Evolutionary conservation across 768 basidiomycete species (phyloP), one percentile per base, ranked within the genome.

Genomic region (Cystofilobasidium macerans): DNA sequence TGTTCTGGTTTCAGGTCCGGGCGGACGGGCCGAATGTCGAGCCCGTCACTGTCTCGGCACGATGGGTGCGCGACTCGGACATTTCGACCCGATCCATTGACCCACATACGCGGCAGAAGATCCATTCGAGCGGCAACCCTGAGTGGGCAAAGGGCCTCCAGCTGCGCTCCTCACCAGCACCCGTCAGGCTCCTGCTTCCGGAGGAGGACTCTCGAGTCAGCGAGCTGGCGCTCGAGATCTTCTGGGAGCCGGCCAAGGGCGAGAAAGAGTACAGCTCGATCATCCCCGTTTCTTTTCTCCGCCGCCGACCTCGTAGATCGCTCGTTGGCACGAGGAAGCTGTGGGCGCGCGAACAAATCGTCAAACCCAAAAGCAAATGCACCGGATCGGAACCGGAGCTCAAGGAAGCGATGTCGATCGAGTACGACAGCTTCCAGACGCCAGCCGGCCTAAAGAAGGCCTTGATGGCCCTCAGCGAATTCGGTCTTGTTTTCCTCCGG

Each of bases 401-500:
- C 8, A n/a, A n/a, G n/a, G n/a, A n/a, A n/a, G n/a, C n/a, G n/a
- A n/a, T n/a, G n/a, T 85, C 81, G 71, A 71, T 86, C 22, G 69
- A 80, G 0, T 91, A 88, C 71, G 35, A 70, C 71, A 76, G 42
- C 76, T 80, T 26, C 78, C 86, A 60, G n/a, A 57, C 73, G 24
- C 76, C 80, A 3, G 65, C 71, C 0, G 82, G 80, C 0, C 78
- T 89, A 12, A 78, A 83, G 24, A 70, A 72, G 11, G 85, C 85
- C 0, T 83, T 94, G 64, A 79, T 79, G 6, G 89, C 90, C 67
- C 81, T 94, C 18, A 76, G 80, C n/a, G 77, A 75, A 30, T 85
- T 85, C 67, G 92, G 92, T 0, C 72, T 95, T 22, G 76, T 89
- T 11, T 84, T 94, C 72, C 76, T 94, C 30, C 79, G 77, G 1